Evolutionary conservation across 1,284 basidiomycete genomes (phyloP).

Genomic region (Coniophora puteana): DNA sequence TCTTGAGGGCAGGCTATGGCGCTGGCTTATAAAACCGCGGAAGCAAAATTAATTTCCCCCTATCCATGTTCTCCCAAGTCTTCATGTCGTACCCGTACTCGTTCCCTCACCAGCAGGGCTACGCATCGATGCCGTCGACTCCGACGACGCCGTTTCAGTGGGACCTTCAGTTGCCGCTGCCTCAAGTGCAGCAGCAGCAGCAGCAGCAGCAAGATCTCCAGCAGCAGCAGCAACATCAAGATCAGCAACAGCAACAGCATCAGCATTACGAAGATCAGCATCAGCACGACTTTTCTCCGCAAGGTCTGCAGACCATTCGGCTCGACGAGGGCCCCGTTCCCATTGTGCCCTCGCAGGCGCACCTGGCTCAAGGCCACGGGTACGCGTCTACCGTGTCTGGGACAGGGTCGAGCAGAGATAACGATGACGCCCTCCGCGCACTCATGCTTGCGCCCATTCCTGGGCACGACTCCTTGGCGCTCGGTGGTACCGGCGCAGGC

Average conservation of each 20-base stretch:
- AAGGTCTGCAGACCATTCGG: conserved; percentile 13
- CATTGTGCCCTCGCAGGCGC: conserved; percentile 25
- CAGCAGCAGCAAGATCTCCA: conserved; percentile 13
- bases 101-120: conserved; percentile 30
- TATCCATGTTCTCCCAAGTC: conserved; percentile 20
- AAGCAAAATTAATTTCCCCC: conserved; percentile 4
- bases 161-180: no score
- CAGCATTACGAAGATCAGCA: conserved; percentile 25
- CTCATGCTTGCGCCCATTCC: no score
- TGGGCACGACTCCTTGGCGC: no score
- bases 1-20: conserved; percentile 8
- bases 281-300: conserved; percentile 19
- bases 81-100: conserved; percentile 39
- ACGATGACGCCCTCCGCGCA: no score
- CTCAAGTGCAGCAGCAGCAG: no score
- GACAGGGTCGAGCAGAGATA: no score
- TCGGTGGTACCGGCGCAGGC: no score
- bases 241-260: conserved; percentile 20
- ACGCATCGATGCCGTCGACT: conserved; percentile 31
- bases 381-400: no score
- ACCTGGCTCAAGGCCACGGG: no score
- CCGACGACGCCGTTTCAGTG: conserved; percentile 28
- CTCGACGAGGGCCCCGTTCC: conserved; percentile 24
- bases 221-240: conserved; percentile 25
- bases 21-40: conserved; percentile 26